Base-by-base conservation (phyloP, 768 basidiomycete species). In the Pleurotus tuber-regium region DNA sequence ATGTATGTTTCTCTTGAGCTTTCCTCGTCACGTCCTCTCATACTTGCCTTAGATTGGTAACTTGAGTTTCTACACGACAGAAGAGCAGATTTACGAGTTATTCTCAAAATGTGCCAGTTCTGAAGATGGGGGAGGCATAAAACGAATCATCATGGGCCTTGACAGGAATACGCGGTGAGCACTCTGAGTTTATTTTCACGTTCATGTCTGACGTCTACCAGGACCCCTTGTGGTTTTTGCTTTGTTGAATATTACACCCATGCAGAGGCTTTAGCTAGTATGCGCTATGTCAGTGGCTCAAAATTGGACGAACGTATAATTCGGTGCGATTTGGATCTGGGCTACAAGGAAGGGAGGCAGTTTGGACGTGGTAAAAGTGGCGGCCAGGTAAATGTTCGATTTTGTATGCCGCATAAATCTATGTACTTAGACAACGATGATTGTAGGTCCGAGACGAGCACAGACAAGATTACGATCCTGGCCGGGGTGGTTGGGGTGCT, bases 301-400 rank as follows among this genome's bases (percentile, higher is more conserved):
- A 98, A 98, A 73, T 84, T 99, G 18, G 97, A 99, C 69, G 97
- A 99, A 70, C 89, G 97, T 28, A 92, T 99, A 60, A 96, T 99
- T 56, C 89, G 97, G 41, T 98, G 95, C 63, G 97, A 99, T 73
- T 74, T 99, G 63, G 97, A 99, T 73, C 77, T 94, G 23, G 97
- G 97, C 4, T 99, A 98, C 70, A 85, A 85, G 63, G 97, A 99
- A 63, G 96, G 96, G 11, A 76, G 97, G 55, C 97, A 99, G 69
- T 99, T 98, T 56, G 97, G 97, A 25, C 77, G 97, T 54, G 97
- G 97, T 23, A 98, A 95, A 69, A 95, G 92, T 57, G 97, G 97
- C 26, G 97, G 97, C 2, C 95, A 97, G 75, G 89, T 95, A 46
- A 14, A 19, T 43, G 18, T 38, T 40, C 16, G 12, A 40, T 5